Base-by-base conservation (phyloP, 2,329 filamentous ascomycete species). In the Colletotrichum melonis region DNA sequence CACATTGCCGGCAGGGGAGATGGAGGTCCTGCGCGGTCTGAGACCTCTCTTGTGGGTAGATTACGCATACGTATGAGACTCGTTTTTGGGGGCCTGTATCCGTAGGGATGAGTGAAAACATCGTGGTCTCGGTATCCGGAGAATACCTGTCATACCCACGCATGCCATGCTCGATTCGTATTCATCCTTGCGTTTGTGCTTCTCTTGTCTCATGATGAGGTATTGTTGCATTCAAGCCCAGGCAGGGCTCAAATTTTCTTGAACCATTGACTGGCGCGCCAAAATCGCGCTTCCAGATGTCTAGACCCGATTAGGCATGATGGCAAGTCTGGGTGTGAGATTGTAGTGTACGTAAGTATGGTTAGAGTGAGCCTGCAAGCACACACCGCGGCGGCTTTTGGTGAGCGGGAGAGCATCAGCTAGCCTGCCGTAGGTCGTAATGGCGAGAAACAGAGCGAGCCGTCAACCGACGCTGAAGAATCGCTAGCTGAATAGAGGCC, bases 21-120 rank as follows among this genome's bases (percentile, higher is more conserved):
- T 69, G 66, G 26, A 26, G 42, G 42, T n/a, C 42, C 19, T 49
- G 42, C 54, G 67, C 32, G 63, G 68, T 59, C 70, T 73, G 54
- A 65, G 70, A 70, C 70, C 57, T 60, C 22, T 67, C 69, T 70
- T 59, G 58, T 35, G 59, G 59, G 58, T 35, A 64, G 67, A 73
- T 60, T 60, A 28, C 59, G 67, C 66, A 70, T 63, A 28, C 60
- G 24, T 55, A 42, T 42, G 38, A 63, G 65, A 46, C 42, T 59
- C 14, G n/a, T 22, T 32, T 42, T 42, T 42, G 30, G 19, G 46
- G 30, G 42, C 19, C 46, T 6, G 56, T 59, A 55, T n/a, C 46
- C 2, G 56, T 59, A 55, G 68, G 30, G 22, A 67, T 46, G 32
- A 32, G 63, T 16, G 19, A 58, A 42, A 38, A 24, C 35, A 7